These are phyloP conservation scores for Corrigiola litoralis DNA, from an alignment of 179 eudicot species.

Conservation along the genomic window DNA sequence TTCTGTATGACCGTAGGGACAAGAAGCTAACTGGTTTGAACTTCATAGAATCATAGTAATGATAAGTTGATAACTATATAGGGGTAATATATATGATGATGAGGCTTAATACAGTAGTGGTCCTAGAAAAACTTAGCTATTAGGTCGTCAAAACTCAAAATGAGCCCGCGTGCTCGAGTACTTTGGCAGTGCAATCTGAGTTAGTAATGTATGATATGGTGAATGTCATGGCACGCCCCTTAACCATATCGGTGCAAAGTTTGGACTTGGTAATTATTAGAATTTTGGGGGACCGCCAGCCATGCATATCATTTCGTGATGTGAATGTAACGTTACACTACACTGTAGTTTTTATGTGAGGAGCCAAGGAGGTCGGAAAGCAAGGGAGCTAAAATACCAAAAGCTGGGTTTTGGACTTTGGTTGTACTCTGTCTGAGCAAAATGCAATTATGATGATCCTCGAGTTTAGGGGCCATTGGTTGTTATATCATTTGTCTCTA, in stretches of 20 bases:
- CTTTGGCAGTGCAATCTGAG: conserved; percentile 15
- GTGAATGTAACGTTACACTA: no score
- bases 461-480: conserved; percentile 1
- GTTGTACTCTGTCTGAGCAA: conserved; percentile 5
- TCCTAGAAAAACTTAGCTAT: conserved; percentile 22
- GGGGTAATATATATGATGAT: background rate
- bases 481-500: conserved; percentile 13
- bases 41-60: conserved; percentile 3
- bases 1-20: background rate
- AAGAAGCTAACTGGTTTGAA: background rate
- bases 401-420: conserved; percentile 13
- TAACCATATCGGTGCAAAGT: conserved; percentile 18
- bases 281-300: background rate
- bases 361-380: background rate
- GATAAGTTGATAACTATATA: background rate
- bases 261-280: conserved; percentile 18
- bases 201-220: background rate
- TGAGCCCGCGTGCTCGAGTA: conserved; percentile 22
- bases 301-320: no score
- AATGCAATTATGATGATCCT: conserved; percentile 7
- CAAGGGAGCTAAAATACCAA: conserved; percentile 11
- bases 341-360: background rate
- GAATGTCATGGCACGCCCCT: conserved; percentile 16
- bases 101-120: conserved; percentile 17
- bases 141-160: background rate